These are phyloP conservation scores for Setaria italica DNA, from an alignment of 202 grass and related monocot genomes.

Conservation along the genomic window DNA sequence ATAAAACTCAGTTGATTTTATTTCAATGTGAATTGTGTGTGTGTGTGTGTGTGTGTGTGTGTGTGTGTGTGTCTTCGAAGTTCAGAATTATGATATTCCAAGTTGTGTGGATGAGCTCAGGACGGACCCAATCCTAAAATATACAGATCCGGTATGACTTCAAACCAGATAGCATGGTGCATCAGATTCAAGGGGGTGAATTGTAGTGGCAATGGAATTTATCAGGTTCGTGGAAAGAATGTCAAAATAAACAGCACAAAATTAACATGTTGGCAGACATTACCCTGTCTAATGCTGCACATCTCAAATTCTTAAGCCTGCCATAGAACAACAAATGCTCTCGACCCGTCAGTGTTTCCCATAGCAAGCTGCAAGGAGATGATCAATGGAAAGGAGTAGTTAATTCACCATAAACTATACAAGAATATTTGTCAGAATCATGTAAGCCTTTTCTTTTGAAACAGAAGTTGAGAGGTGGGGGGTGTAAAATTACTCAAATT, in stretches of 20 bases:
- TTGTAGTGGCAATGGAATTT: neutral
- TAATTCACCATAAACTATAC: constrained; percentile 6
- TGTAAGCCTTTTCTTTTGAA: neutral
- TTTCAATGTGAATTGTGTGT: neutral
- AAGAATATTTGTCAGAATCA: neutral
- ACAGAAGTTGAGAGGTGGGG: neutral
- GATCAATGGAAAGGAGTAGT: constrained; percentile 4
- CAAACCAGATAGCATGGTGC: constrained; percentile 8
- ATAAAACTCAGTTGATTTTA: neutral
- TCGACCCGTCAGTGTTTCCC: constrained; percentile 75
- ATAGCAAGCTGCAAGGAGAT: constrained; percentile 63
- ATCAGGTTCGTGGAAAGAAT: neutral
- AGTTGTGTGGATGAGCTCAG: neutral
- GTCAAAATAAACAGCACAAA: neutral
- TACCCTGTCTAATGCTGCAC: constrained; percentile 61
- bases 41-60: too few relatives aligned
- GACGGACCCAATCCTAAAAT: constrained; percentile 16
- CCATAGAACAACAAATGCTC: constrained; percentile 88
- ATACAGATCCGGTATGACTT: neutral
- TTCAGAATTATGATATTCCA: neutral
- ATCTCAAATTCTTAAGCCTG: constrained; percentile 70
- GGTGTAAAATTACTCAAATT: constrained; percentile 63
- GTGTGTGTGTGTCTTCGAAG: neutral
- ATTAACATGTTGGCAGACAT: neutral
- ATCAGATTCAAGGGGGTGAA: constrained; percentile 15